These are phyloP conservation scores for Sodiomyces alkalinus DNA, from an alignment of 2,329 filamentous ascomycete species.

Conservation along the genomic window DNA sequence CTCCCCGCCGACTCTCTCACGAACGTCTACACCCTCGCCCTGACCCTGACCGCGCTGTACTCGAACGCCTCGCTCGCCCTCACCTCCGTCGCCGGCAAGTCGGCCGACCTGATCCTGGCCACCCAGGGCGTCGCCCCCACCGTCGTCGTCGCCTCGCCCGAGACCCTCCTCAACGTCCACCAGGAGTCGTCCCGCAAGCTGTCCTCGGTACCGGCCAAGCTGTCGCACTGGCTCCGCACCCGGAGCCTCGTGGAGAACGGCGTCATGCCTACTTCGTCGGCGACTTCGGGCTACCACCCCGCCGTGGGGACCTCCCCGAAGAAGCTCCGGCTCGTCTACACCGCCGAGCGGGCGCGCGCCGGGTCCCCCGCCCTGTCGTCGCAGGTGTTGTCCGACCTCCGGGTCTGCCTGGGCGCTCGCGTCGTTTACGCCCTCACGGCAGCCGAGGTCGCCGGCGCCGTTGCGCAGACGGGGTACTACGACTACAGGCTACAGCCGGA, in stretches of 20 bases:
- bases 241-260: conserved; percentile 55
- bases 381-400: conserved; percentile 60
- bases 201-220: conserved; percentile 45
- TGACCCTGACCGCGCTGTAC: conserved; percentile 72
- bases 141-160: conserved; percentile 62
- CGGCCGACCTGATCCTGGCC: conserved; percentile 56
- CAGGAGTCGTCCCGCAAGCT: conserved; percentile 42
- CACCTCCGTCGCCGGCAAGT: conserved; percentile 69
- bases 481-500: conserved; percentile 55
- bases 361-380: conserved; percentile 50
- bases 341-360: conserved; percentile 56
- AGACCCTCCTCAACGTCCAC: conserved; percentile 56
- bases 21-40: conserved; percentile 60
- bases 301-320: conserved; percentile 46
- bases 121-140: conserved; percentile 66
- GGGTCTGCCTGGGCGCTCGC: conserved; percentile 65
- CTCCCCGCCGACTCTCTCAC: conserved; percentile 72
- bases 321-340: conserved; percentile 67
- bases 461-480: conserved; percentile 75
- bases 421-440: conserved; percentile 77
- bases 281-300: conserved; percentile 47
- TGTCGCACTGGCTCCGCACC: conserved; percentile 58
- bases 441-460: conserved; percentile 70
- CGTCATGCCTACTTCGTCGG: conserved; percentile 52
- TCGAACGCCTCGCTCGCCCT: conserved; percentile 74